Evolutionary conservation across 176 grass and related monocot genomes (phyloP).

Genomic region (Oryza glaberrima): DNA sequence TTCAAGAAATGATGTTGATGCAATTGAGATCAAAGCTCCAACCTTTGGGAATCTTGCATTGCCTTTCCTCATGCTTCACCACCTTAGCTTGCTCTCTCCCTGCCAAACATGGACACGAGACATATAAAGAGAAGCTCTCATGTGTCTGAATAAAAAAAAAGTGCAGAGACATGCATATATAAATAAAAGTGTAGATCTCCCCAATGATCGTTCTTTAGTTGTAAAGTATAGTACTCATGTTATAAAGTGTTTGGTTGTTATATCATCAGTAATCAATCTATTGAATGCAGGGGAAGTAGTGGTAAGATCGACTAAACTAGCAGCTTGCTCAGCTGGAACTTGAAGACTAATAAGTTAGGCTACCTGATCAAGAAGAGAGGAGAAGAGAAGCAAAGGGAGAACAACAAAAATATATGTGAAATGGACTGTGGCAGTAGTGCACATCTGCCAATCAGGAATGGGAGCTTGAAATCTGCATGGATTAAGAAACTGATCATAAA

Average conservation of each 20-base stretch:
- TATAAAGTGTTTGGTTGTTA: not conserved
- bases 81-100: not conserved
- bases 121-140: conserved; percentile 30
- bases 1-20: not conserved
- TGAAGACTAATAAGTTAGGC: conserved; percentile 37
- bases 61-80: conserved; percentile 50
- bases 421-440: conserved; percentile 13
- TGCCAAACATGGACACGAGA: not conserved
- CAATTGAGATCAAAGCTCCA: not conserved
- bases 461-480: not conserved
- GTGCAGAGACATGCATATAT: not conserved
- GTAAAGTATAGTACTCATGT: conserved; percentile 24
- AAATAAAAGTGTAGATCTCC: conserved; percentile 15
- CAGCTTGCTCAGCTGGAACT: conserved; percentile 25
- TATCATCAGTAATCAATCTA: not conserved
- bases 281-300: not conserved
- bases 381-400: not conserved
- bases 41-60: conserved; percentile 75
- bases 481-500: not conserved
- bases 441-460: conserved; percentile 33
- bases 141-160: conserved; percentile 23
- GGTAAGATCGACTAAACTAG: not conserved
- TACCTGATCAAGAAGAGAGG: not conserved
- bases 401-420: not conserved
- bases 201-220: conserved; percentile 18